Evolutionary conservation across 2,329 filamentous ascomycete species (phyloP).

Genomic region (Pleomassaria siparia): DNA sequence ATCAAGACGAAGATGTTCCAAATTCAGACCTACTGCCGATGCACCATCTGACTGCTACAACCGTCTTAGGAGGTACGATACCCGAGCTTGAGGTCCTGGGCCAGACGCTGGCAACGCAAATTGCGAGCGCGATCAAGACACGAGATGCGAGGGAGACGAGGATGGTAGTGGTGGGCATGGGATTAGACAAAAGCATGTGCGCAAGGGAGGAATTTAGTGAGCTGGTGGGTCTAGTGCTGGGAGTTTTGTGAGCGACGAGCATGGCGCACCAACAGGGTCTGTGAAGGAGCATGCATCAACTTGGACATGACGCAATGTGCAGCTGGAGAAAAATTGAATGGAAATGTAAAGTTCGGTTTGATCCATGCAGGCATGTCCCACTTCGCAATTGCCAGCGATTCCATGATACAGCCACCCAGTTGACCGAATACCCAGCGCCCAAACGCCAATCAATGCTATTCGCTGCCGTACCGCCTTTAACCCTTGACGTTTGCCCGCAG

Average conservation of each 20-base stretch:
- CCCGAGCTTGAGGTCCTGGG: conserved; percentile 79
- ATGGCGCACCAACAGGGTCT: not conserved
- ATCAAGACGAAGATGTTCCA: conserved; percentile 48
- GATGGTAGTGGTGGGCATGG: conserved; percentile 61
- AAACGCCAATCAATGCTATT: no score
- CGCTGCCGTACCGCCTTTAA: no score
- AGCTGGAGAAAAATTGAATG: no score
- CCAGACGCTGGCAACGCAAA: conserved; percentile 85
- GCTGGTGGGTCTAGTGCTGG: conserved; percentile 47
- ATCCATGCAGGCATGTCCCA: no score
- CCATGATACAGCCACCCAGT: no score
- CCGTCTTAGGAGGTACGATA: conserved; percentile 80
- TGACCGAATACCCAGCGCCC: no score
- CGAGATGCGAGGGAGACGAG: conserved; percentile 66
- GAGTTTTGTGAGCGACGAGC: conserved; percentile 27
- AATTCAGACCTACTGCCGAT: conserved; percentile 66
- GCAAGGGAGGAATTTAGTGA: conserved; percentile 46
- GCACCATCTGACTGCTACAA: conserved; percentile 80
- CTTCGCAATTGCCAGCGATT: no score
- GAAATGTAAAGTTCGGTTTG: no score
- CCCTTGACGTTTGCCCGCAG: conserved; percentile 46
- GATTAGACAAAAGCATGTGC: conserved; percentile 57
- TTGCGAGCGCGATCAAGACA: conserved; percentile 76
- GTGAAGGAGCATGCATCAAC: not conserved
- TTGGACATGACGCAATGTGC: no score